Evolutionary conservation across 2,329 filamentous ascomycete species (phyloP).

Genomic region (Aphanoascus verrucosus): DNA sequence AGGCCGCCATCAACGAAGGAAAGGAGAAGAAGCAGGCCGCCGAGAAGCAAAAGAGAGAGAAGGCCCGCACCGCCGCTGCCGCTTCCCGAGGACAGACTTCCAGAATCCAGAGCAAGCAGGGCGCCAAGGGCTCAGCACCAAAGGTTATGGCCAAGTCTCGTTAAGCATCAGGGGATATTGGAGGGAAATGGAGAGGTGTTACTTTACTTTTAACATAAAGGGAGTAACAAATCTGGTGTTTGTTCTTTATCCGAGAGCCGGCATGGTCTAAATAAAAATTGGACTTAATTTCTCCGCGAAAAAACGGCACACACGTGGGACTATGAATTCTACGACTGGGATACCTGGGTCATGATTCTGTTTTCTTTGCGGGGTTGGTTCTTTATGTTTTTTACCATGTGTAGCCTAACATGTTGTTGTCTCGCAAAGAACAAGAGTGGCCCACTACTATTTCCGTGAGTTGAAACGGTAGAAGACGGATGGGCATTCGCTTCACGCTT

Average conservation of each 20-base stretch:
- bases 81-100: slow-evolving; percentile 65
- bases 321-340: slow-evolving; percentile 9
- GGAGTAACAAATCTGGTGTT: slow-evolving; percentile 10
- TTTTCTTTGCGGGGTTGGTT: slow-evolving; percentile 3
- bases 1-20: slow-evolving; percentile 84
- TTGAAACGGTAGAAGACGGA: neutral
- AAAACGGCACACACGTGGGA: slow-evolving; percentile 5
- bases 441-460: neutral
- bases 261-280: slow-evolving; percentile 10
- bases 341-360: slow-evolving; percentile 4
- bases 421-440: slow-evolving; percentile 2
- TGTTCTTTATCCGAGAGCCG: slow-evolving; percentile 9
- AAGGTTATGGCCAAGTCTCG: slow-evolving; percentile 82
- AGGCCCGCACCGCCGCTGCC: slow-evolving; percentile 78
- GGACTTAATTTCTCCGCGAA: slow-evolving; percentile 5
- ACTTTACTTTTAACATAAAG: slow-evolving; percentile 7
- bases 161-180: slow-evolving; percentile 42
- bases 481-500: neutral
- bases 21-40: slow-evolving; percentile 95
- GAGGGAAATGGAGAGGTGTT: slow-evolving; percentile 1
- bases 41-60: slow-evolving; percentile 96
- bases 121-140: slow-evolving; percentile 74
- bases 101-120: slow-evolving; percentile 92
- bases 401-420: neutral
- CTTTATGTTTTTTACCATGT: neutral